Conservation (phyloP, 202 grass and related monocot genomes). For the Bolboschoenoplectus hybrid region DNA sequence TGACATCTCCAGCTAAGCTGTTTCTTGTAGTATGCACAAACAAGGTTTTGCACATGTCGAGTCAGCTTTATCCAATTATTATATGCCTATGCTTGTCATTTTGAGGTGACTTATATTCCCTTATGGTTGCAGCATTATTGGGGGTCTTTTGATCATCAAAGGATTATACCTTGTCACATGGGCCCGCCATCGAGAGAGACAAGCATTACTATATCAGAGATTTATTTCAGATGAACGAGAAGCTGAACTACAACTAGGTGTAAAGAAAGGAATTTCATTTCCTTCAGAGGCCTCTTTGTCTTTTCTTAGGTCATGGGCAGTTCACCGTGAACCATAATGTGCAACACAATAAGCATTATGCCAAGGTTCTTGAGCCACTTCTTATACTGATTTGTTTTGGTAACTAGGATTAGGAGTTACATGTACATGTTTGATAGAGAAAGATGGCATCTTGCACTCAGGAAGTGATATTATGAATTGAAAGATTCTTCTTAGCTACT, state of each 20-base stretch:
- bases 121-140: constrained; percentile 64
- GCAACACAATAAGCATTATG: not conserved
- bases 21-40: not conserved
- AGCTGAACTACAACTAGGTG: constrained; percentile 40
- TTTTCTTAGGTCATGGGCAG: constrained; percentile 59
- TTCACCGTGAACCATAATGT: constrained; percentile 59
- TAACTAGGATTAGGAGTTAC: constrained; percentile 19
- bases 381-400: constrained; percentile 13
- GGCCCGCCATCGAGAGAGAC: constrained; percentile 59
- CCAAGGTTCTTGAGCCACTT: not conserved
- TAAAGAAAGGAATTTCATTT: constrained; percentile 50
- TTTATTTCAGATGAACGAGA: constrained; percentile 43
- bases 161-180: constrained; percentile 85
- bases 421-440: constrained; percentile 22
- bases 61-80: constrained; percentile 35
- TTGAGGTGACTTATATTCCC: constrained; percentile 35
- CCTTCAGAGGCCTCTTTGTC: constrained; percentile 44
- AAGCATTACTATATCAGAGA: constrained; percentile 47
- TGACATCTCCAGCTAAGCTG: constrained; percentile 7
- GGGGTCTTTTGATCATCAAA: constrained; percentile 64
- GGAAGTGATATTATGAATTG: constrained; percentile 29
- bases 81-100: constrained; percentile 40
- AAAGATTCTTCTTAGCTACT: constrained; percentile 33
- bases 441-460: constrained; percentile 32
- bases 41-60: not conserved